Base-by-base conservation (phyloP, 2,329 filamentous ascomycete species). In the Didymella exigua region DNA sequence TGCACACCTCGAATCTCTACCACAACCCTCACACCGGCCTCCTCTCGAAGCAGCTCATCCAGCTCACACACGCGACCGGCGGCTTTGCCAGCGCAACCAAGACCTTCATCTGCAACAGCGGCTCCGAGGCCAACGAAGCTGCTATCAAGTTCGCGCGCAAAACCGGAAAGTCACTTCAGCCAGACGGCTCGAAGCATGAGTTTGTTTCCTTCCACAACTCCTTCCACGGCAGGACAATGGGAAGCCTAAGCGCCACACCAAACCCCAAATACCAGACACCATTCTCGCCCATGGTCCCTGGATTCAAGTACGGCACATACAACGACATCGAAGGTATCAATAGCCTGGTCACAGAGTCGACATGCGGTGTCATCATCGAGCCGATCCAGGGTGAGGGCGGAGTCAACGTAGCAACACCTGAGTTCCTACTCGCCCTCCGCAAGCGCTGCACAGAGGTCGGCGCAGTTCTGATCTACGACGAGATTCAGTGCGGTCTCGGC, bases 201-300 rank as follows among this genome's bases (percentile, higher is more conserved):
- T 78, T 99, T 42, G 90, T 98, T 46, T 96, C 91, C 14, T 99
- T 98, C 81, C 80, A 90, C 67, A 88, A 89, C 67, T 93, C 91
- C 33, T 99, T 99, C 82, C 95, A 99, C 76, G 95, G 95, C 66
- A 89, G 95, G 55, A 98, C 95, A 14, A 96, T 98, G 91, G 95
- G 95, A 46, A 87, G 89, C 54, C 79, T 99, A 38, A 96, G 91
- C n/a, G 95, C 95, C 10, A 99, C 95, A 5, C 95, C 93, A 42
- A 99, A 98, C 78, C 91, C 92, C 16, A 99, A 99, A 76, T 99
- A 99, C 78, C 95, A 99, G 78, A 86, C 88, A 65, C 95, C 95
- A 0, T 99, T 99, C 72, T 82, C 90, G 13, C 95, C 95, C 31
- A 97, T 99, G 93, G 80, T 99, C 1, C 93, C 95, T 0, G 95